Evolutionary conservation across 257 asterid genomes (phyloP), one percentile per base, ranked within the genome.

Genomic region (Fraxinus pennsylvanica): DNA sequence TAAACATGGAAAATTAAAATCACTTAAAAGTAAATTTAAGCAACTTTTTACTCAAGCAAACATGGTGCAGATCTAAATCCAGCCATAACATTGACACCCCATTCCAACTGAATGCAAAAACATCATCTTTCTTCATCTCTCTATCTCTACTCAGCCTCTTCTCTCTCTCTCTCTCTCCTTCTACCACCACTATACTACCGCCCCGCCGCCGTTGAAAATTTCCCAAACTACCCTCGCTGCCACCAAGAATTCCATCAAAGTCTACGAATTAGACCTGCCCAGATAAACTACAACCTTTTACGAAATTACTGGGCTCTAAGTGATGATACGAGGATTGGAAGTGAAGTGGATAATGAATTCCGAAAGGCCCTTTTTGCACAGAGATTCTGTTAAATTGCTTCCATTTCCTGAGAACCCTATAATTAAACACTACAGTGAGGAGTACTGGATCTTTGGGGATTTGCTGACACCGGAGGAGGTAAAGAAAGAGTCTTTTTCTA

Each of bases 391-490:
- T 12, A 79, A 83, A 1, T 73, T 74, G 47, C 94, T 87, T 72
- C 96, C 94, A 0, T 95, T 88, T 81, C 98, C 99, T 12, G 93
- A 91, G 82, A 92, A 87, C 71, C 96, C 98, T 76, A 82, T 95
- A 32, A 91, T 93, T 72, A 93, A 93, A 77, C 98, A 95, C 90
- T 95, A 95, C 84, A 95, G 97, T 79, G 97, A 96, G 1, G 99
- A 95, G 85, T 95, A 92, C 76, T 95, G 99, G 99, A 91, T 95
- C 83, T 76, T 89, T 93, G 99, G 97, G 0, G 99, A 91, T 82
- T 69, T 95, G 69, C 39, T 89, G 87, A 79, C 96, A 5, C 85
- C 88, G 12, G 81, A 82, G 39, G 90, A 81, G 41, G 13, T 77
- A 19, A 92, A 86, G 72, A 77, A 73, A 5, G 87, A 82, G 63